Evolutionary conservation across 371 early-diverging fungal species (phyloP).

Genomic region (Mucor sp.): DNA sequence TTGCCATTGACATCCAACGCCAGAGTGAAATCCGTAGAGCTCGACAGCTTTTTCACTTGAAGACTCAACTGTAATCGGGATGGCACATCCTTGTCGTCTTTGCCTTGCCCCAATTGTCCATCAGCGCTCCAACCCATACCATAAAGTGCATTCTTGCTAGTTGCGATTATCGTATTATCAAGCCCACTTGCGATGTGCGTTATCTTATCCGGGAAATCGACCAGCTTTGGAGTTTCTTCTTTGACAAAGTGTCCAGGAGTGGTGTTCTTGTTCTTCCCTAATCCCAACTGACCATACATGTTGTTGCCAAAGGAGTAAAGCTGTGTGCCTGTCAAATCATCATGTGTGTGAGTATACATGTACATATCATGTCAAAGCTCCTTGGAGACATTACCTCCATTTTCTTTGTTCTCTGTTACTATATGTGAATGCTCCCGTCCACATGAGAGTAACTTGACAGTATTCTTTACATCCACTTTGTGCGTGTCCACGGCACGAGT

Average conservation of each 20-base stretch:
- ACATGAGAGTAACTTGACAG: slow-evolving; percentile 29
- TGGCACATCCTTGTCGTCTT: slow-evolving; percentile 51
- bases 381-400: neutral
- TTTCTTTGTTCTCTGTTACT: slow-evolving; percentile 30
- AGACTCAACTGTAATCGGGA: slow-evolving; percentile 38
- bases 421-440: slow-evolving; percentile 69
- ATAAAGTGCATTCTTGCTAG: slow-evolving; percentile 51
- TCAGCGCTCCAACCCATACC: slow-evolving; percentile 86
- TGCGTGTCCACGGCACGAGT: neutral
- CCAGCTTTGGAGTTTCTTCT: slow-evolving; percentile 17
- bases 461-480: neutral
- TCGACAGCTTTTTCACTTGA: slow-evolving; percentile 55
- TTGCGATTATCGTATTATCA: slow-evolving; percentile 71
- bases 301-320: slow-evolving; percentile 70
- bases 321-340: slow-evolving; percentile 18
- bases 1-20: slow-evolving; percentile 54
- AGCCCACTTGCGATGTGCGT: slow-evolving; percentile 69
- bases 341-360: no score
- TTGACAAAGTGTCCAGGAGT: slow-evolving; percentile 33
- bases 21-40: slow-evolving; percentile 75
- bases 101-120: slow-evolving; percentile 76
- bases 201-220: slow-evolving; percentile 33
- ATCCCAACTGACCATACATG: slow-evolving; percentile 71
- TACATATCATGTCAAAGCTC: neutral
- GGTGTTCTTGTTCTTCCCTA: slow-evolving; percentile 37